phyloP scores from a whole-genome alignment of 257 asterid species.

The Pogostemon cablin region DNA sequence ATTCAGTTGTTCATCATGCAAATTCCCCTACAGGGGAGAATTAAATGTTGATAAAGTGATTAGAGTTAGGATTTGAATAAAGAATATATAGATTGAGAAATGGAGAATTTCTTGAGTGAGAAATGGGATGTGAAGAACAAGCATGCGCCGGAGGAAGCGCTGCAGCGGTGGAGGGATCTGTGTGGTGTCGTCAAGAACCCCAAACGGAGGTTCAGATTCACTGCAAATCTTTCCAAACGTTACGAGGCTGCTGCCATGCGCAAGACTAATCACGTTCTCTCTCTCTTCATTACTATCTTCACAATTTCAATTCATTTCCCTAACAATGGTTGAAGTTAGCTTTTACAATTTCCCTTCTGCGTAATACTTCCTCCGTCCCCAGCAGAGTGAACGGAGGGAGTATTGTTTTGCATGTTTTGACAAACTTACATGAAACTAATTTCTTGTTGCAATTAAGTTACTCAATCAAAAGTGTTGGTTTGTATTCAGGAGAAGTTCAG shows the following conservation, averaged over 20 bases:
- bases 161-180: conserved; percentile 83
- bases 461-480: background rate
- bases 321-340: too few relatives aligned
- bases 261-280: conserved; percentile 71
- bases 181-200: conserved; percentile 96
- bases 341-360: too few relatives aligned
- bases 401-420: too few relatives aligned
- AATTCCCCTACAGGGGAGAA: background rate
- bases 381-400: too few relatives aligned
- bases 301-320: too few relatives aligned
- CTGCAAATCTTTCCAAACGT: conserved; percentile 89
- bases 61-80: background rate
- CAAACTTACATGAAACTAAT: too few relatives aligned
- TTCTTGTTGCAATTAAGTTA: background rate
- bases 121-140: conserved; percentile 82
- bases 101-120: conserved; percentile 87
- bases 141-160: conserved; percentile 69
- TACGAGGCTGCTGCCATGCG: conserved; percentile 91
- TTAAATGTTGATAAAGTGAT: background rate
- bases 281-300: background rate
- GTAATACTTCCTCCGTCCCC: too few relatives aligned
- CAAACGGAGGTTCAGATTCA: conserved; percentile 84
- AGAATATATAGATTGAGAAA: background rate
- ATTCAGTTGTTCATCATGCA: conserved; percentile 1
- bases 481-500: conserved; percentile 75